Percentiles rank a stretch among this genome's conserved stretches.
Conservation (phyloP, 164 flowering plant species). For the Vitis labrusca region DNA sequence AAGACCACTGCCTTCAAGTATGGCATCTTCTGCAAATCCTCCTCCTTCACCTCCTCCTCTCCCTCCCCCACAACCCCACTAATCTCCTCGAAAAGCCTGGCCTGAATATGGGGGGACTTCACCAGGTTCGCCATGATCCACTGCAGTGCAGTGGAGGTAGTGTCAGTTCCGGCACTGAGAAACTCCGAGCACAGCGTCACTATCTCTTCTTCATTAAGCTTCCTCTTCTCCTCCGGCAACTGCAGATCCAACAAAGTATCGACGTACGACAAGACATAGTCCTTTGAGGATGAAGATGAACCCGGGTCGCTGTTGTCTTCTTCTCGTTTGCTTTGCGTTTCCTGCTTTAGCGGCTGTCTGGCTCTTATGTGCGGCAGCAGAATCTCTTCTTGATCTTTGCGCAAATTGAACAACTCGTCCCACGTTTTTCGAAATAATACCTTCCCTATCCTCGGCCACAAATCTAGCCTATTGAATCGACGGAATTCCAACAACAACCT, state of each 20-base stretch:
- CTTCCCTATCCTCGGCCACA: slow-evolving; percentile 27
- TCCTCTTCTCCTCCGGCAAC: slow-evolving; percentile 34
- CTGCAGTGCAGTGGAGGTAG: slow-evolving; percentile 31
- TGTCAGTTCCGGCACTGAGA: slow-evolving; percentile 34
- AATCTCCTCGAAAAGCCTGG: slow-evolving; percentile 33
- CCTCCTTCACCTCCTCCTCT: slow-evolving; percentile 22
- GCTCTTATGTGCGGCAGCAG: slow-evolving; percentile 23
- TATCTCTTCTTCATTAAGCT: slow-evolving; percentile 31
- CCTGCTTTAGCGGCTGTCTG: not conserved
- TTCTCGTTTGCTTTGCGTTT: no score
- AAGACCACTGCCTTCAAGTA: slow-evolving; percentile 39
- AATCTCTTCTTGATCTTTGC: slow-evolving; percentile 16
- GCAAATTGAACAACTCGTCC: slow-evolving; percentile 19
- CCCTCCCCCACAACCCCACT: slow-evolving; percentile 4
- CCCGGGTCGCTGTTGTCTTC: no score
- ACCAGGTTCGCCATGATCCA: slow-evolving; percentile 37
- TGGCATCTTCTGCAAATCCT: slow-evolving; percentile 28
- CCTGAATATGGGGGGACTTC: slow-evolving; percentile 22
- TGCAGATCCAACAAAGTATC: slow-evolving; percentile 25
- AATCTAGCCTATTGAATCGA: slow-evolving; percentile 18
- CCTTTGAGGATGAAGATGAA: no score
- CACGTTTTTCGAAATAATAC: slow-evolving; percentile 25
- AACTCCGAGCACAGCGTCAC: slow-evolving; percentile 36
- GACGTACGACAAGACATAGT: slow-evolving; percentile 15
- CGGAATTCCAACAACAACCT: slow-evolving; percentile 1